Conservation (phyloP, 2,329 filamentous ascomycete species). For the Botrytis byssoidea region DNA sequence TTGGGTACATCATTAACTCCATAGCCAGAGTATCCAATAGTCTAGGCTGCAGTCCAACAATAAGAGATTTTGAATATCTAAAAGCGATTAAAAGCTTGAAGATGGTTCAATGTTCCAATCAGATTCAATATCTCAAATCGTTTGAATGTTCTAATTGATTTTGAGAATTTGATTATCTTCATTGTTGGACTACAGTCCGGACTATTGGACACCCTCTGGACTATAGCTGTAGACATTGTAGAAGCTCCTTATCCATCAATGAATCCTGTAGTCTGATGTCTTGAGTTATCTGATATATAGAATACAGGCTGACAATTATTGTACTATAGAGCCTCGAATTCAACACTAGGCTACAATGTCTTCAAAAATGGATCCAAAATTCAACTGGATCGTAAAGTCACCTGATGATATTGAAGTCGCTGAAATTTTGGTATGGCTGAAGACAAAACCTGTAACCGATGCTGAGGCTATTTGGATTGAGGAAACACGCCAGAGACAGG, state of each 20-base stretch:
- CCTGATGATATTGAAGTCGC: rapidly evolving
- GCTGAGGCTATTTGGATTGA: neutral
- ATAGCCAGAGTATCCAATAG: neutral
- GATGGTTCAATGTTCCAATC: too few species aligned
- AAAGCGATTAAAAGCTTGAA: too few species aligned
- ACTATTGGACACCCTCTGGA: too few species aligned
- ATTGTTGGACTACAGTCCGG: too few species aligned
- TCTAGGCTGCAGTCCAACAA: too few species aligned
- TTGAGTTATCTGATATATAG: neutral
- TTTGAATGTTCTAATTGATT: too few species aligned
- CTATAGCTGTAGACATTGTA: neutral
- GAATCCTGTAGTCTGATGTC: too few species aligned
- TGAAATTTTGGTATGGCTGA: neutral
- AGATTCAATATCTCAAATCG: too few species aligned
- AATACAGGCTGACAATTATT: neutral
- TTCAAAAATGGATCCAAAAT: neutral
- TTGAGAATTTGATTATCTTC: too few species aligned
- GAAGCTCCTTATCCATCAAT: neutral
- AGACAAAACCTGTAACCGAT: neutral
- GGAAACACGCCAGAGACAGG: rapidly evolving
- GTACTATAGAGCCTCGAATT: neutral
- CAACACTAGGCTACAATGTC: neutral
- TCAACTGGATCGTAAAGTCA: neutral
- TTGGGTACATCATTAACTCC: neutral
- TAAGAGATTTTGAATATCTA: too few species aligned